A percentile compares a stretch with the other conserved stretches of the same genome.
phyloP scores from a whole-genome alignment of 2,329 filamentous ascomycete species.

The Remersonia thermophila region DNA sequence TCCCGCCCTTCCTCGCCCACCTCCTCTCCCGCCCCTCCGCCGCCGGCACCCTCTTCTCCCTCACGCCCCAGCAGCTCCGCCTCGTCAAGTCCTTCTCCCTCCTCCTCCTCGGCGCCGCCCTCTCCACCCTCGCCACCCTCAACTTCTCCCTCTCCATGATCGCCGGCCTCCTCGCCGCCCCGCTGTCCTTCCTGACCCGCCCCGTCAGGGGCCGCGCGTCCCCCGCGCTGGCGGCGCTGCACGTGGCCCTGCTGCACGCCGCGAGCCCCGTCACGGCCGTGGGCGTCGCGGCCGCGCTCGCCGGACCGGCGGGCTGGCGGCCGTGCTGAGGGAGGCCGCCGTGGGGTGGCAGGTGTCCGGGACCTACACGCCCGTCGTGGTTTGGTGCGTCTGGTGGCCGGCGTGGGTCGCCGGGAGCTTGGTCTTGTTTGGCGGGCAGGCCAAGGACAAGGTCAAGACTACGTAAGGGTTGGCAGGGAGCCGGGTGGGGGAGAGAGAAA shows the following conservation, averaged over 20 bases:
- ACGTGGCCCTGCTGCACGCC: conserved; percentile 35
- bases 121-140: conserved; percentile 83
- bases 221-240: conserved; percentile 26
- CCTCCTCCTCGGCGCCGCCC: conserved; percentile 80
- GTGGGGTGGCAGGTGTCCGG: conserved; percentile 86
- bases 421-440: conserved; percentile 33
- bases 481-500: too few relatives aligned
- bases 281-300: conserved; percentile 38
- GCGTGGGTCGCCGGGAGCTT: conserved; percentile 64
- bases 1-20: conserved; percentile 46
- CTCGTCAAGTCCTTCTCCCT: conserved; percentile 85
- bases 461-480: conserved; percentile 2
- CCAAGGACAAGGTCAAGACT: conserved; percentile 6
- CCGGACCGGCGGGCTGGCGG: conserved; percentile 31
- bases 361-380: conserved; percentile 74
- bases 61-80: conserved; percentile 57
- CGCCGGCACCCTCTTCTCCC: conserved; percentile 36
- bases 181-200: conserved; percentile 61
- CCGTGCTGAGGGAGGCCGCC: conserved; percentile 58
- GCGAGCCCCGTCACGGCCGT: conserved; percentile 50
- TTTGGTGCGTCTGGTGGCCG: conserved; percentile 96
- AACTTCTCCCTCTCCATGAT: conserved; percentile 90
- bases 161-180: conserved; percentile 65
- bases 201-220: conserved; percentile 27
- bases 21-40: conserved; percentile 39